Base-by-base conservation (phyloP, 331 rosid genomes). In the Arachis monticola region DNA sequence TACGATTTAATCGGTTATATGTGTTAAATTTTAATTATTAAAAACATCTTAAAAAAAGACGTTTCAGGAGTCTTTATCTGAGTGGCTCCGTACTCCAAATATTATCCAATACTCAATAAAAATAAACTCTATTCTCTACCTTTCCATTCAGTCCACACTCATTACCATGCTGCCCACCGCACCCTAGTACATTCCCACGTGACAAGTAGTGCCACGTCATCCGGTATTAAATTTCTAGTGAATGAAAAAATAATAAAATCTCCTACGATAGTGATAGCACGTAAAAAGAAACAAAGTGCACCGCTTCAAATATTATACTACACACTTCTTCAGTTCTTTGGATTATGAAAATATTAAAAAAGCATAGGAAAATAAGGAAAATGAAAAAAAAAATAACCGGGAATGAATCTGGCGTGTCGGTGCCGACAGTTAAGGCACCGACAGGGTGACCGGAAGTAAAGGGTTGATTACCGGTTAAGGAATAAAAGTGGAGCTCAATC, bases 341-440 rank as follows among this genome's bases (percentile, higher is more conserved):
- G 27, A n/a, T 55, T 55, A 2, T 6, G 2, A 13, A 52, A 12
- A 5, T n/a, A n/a, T n/a, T 11, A 42, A 48, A 40, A 50, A 50
- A 13, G 50, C 57, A 55, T 27, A 11, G 1, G 32, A 2, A 46
- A 7, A 13, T 38, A 3, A 38, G 41, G 5, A 38, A 22, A 5
- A 1, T 14, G 46, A 74, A 3, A 3, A 3, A 5, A 10, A 73
- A 57, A 72, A 40, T 46, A 41, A 81, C 85, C 87, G 85, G 93
- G 60, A 66, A 69, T 53, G 68, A 72, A 81, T 69, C 6, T 83
- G 72, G 85, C 83, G 87, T 83, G 93, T 86, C 87, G 88, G 96
- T 88, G 86, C 92, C 87, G 93, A 90, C 96, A 80, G 64, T 41
- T 6, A 27, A 14, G 56, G 14, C 67, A 50, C 84, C 82, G 77